Evolutionary conservation across 257 asterid species (phyloP).

Genomic region (Lycium ferocissimum): DNA sequence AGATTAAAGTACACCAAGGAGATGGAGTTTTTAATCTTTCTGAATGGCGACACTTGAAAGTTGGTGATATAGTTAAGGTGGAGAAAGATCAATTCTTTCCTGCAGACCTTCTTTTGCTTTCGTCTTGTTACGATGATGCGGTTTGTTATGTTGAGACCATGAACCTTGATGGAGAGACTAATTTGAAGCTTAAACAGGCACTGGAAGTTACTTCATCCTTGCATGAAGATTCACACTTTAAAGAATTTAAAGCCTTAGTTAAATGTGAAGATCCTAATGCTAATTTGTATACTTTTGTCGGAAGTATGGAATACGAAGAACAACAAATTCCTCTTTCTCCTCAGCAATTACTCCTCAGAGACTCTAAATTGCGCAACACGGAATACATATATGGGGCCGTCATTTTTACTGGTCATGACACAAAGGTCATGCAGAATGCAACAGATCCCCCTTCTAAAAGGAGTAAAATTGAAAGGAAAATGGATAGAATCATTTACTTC

Average conservation of each 20-base stretch:
- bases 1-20: conserved; percentile 72
- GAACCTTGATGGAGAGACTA: conserved; percentile 97
- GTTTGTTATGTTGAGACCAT: conserved; percentile 94
- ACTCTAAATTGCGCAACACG: conserved; percentile 82
- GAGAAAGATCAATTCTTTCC: conserved; percentile 91
- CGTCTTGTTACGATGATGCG: conserved; percentile 85
- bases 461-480: conserved; percentile 84
- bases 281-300: conserved; percentile 74
- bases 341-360: conserved; percentile 82
- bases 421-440: conserved; percentile 90
- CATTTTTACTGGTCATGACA: conserved; percentile 88
- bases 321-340: conserved; percentile 78
- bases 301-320: conserved; percentile 71
- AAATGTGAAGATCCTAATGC: conserved; percentile 97
- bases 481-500: conserved; percentile 85
- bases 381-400: conserved; percentile 84
- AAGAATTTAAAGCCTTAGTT: conserved; percentile 64
- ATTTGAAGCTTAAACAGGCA: conserved; percentile 84
- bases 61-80: conserved; percentile 86
- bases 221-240: conserved; percentile 51
- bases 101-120: conserved; percentile 82
- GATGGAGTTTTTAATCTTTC: conserved; percentile 59
- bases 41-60: conserved; percentile 81
- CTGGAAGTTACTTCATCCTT: conserved; percentile 67
- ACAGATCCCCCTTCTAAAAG: conserved; percentile 93